A percentile compares a stretch with the other conserved stretches of the same genome.
Conservation (phyloP, 2,329 filamentous ascomycete genomes). For the Fusarium fujikuroi region DNA sequence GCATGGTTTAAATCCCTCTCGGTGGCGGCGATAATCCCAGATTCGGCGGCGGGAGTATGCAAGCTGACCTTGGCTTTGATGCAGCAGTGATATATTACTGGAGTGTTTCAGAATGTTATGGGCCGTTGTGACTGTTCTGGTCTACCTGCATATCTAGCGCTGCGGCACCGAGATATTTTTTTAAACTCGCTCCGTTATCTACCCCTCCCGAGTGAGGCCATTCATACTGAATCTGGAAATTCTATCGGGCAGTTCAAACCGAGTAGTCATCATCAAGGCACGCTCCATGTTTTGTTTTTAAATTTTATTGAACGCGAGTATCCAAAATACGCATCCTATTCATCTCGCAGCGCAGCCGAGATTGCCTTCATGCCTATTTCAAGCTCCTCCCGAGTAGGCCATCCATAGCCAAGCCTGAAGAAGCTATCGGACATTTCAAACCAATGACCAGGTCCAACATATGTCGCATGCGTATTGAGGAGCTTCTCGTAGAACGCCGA, state of each 20-base stretch:
- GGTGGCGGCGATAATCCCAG: not conserved
- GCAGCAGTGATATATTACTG: not conserved
- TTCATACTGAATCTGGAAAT: not conserved
- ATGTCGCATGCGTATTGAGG: not conserved
- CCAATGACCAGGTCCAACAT: slow-evolving; percentile 4
- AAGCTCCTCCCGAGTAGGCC: not conserved
- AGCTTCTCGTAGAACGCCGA: not conserved
- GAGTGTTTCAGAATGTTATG: not conserved
- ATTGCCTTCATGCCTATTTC: not conserved
- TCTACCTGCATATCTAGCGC: not conserved
- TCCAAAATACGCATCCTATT: fast-evolving
- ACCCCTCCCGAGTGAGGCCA: not conserved
- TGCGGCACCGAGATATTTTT: not conserved
- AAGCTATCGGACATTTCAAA: not conserved
- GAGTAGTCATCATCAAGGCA: fast-evolving
- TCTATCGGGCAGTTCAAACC: not conserved
- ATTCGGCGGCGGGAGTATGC: not conserved
- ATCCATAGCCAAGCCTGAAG: not conserved
- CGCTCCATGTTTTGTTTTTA: fast-evolving
- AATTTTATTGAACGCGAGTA: fast-evolving
- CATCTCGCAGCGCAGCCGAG: not conserved
- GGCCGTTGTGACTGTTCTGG: not conserved
- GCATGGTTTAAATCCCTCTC: not conserved
- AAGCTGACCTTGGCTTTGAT: not conserved
- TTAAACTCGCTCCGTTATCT: not conserved